phyloP scores from a whole-genome alignment of 805 yeast species.

The Saccharomycopsis synnaedendra region DNA sequence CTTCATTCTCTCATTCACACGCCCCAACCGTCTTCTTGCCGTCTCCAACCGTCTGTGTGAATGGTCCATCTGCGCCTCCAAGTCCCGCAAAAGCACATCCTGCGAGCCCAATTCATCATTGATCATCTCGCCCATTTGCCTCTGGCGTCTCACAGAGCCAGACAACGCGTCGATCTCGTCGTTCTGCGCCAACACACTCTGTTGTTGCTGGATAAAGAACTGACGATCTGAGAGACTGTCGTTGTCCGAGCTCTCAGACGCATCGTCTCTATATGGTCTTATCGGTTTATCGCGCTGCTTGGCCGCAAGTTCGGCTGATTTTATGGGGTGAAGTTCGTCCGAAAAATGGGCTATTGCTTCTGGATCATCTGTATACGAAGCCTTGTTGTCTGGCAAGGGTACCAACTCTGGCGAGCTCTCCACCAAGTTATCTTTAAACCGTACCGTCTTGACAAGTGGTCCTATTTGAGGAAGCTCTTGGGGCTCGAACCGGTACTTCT shows the following conservation, averaged over 20 bases:
- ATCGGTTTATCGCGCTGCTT: no score
- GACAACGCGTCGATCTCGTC: slow-evolving; percentile 29
- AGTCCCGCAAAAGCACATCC: slow-evolving; percentile 35
- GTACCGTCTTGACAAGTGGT: slow-evolving; percentile 11
- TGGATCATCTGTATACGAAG: neutral
- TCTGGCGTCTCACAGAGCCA: slow-evolving; percentile 32
- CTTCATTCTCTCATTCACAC: slow-evolving; percentile 29
- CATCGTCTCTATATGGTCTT: neutral
- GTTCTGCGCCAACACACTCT: slow-evolving; percentile 37
- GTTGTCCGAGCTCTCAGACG: slow-evolving; percentile 14
- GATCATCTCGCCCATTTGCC: slow-evolving; percentile 34
- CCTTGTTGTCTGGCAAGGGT: neutral
- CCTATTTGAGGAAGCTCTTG: slow-evolving; percentile 7
- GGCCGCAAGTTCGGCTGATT: no score
- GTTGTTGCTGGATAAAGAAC: slow-evolving; percentile 33
- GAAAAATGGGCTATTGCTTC: no score
- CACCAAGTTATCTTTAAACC: slow-evolving; percentile 15
- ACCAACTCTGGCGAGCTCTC: slow-evolving; percentile 7
- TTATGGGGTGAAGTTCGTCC: no score
- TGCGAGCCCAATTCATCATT: slow-evolving; percentile 38
- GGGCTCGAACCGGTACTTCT: slow-evolving; percentile 5
- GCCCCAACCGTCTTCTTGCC: slow-evolving; percentile 30
- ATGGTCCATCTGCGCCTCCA: slow-evolving; percentile 34
- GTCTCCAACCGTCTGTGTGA: slow-evolving; percentile 30
- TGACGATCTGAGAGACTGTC: slow-evolving; percentile 21